phyloP scores from a whole-genome alignment of 352 stramenopile genomes.

The Pythium folliculosum region DNA sequence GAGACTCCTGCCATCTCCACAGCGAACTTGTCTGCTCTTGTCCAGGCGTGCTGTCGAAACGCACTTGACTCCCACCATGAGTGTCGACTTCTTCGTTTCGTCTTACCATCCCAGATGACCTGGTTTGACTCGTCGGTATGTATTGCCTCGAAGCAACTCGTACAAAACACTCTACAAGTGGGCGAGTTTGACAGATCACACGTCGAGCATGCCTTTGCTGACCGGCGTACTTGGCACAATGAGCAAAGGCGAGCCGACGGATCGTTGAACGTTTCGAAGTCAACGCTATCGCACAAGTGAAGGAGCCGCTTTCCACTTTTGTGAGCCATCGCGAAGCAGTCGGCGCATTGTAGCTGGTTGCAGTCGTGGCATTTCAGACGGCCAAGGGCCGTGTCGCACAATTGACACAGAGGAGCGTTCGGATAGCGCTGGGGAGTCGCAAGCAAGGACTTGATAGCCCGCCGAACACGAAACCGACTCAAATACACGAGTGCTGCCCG shows the following conservation, averaged over 20 bases:
- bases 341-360: slow-evolving; percentile 28
- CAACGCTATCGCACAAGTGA: slow-evolving; percentile 38
- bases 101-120: not conserved
- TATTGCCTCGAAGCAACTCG: slow-evolving; percentile 33
- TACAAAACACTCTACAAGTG: not conserved
- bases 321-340: slow-evolving; percentile 34
- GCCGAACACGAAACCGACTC: slow-evolving; percentile 11
- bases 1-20: too few relatives aligned
- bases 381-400: slow-evolving; percentile 33
- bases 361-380: slow-evolving; percentile 38
- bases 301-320: slow-evolving; percentile 36
- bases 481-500: slow-evolving; percentile 10
- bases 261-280: slow-evolving; percentile 31
- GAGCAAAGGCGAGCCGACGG: slow-evolving; percentile 24
- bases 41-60: slow-evolving; percentile 34
- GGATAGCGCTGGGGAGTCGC: slow-evolving; percentile 29
- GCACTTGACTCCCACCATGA: slow-evolving; percentile 33
- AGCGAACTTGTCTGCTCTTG: not conserved
- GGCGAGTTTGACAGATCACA: slow-evolving; percentile 9
- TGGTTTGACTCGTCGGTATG: slow-evolving; percentile 20
- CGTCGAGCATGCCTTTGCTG: slow-evolving; percentile 23
- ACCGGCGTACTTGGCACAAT: slow-evolving; percentile 30
- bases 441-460: slow-evolving; percentile 18
- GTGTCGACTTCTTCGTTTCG: not conserved
- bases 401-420: slow-evolving; percentile 41